phyloP scores from a whole-genome alignment of 257 asterid species.

The Primulina huaijiensis region DNA sequence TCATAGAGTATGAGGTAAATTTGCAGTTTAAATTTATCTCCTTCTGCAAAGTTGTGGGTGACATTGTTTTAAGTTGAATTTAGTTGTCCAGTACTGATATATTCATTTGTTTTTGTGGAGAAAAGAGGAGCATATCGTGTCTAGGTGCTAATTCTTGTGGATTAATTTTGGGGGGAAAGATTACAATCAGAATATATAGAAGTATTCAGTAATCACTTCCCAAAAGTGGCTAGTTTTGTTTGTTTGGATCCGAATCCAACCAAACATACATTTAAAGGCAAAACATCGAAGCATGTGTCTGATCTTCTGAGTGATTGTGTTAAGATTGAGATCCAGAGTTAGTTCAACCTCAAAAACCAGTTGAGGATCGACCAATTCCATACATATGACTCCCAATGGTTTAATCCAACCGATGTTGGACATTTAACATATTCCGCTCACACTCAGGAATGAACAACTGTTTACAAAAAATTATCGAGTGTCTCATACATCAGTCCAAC shows the following conservation, averaged over 20 bases:
- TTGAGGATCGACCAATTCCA: too few species aligned
- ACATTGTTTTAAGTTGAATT: constrained; percentile 12
- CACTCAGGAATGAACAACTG: too few species aligned
- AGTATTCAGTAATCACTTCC: background rate
- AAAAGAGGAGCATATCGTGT: constrained; percentile 9
- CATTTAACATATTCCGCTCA: too few species aligned
- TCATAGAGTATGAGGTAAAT: background rate
- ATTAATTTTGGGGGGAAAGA: constrained; percentile 9
- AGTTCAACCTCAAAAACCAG: too few species aligned
- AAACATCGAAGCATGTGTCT: constrained; percentile 1
- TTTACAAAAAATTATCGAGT: too few species aligned
- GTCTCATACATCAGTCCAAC: too few species aligned
- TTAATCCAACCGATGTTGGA: too few species aligned
- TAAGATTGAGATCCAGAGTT: too few species aligned
- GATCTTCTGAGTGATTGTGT: background rate
- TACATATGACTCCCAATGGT: too few species aligned
- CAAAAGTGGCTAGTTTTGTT: background rate
- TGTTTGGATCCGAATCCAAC: constrained; percentile 3
- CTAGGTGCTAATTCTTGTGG: constrained; percentile 6
- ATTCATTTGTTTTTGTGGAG: background rate
- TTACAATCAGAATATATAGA: background rate
- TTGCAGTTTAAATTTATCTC: background rate
- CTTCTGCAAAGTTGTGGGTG: background rate
- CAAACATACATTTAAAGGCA: background rate
- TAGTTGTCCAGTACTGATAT: background rate